Evolutionary conservation across 352 stramenopile genomes (phyloP), one percentile per base, ranked within the genome.

Genomic region (Phytophthora fragariaefolia): DNA sequence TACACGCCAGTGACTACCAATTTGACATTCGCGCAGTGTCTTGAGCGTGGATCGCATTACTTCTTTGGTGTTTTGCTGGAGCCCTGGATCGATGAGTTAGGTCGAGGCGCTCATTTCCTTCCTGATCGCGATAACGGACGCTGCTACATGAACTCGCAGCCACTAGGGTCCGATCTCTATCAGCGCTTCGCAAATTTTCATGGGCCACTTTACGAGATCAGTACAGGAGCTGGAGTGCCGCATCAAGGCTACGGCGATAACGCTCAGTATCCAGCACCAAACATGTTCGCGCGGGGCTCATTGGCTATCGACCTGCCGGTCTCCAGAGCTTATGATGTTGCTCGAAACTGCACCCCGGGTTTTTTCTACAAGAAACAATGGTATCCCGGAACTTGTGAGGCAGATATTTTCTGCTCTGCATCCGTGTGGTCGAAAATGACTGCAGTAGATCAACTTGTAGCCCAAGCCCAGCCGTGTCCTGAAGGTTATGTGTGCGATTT

Each of bases 331-430:
- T 98, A 87, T 50, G 87, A 98, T 51, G 73, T 78, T 3, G 74
- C 84, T 4, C 97, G 95, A 40, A 99, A 99, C 66, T 99, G 97
- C 69, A 99, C 95, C 2, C 85, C 85, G 23, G 96, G 97, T 0
- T 97, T 98, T 40, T 92, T 92, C 30, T 77, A 90, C 42, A 61
- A 87, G 23, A 90, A 93, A 23, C 81, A 96, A 67, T 99, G 96
- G 87, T 98, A 98, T 61, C 90, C 90, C 13, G 97, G 97, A 2
- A 99, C 96, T 15, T 99, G 97, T 61, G 97, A 99, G 71, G 96
- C 94, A 9, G 97, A 99, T 73, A 70, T 97, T 3, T 98, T 99
- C 34, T 99, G 97, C 69, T 80, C 91, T 43, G 30, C 58, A 13
- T 66, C 69, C 9, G 22, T 70, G 1, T 76, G 64, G 69, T 73